Base-by-base conservation (phyloP, 2,329 filamentous ascomycete species). In the Aspergillus clavatus region DNA sequence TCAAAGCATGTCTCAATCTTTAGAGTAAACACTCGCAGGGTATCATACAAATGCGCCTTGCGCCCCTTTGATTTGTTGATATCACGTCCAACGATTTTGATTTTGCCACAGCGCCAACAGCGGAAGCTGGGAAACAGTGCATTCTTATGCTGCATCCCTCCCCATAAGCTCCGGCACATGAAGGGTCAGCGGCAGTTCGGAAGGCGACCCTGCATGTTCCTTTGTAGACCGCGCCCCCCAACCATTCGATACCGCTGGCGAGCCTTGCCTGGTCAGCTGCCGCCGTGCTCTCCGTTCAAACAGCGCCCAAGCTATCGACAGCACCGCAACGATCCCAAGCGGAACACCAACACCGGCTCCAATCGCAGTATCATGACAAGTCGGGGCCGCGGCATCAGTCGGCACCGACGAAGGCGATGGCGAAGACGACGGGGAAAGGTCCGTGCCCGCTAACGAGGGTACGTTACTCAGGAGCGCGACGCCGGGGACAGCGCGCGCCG, bases 401-500 rank as follows among this genome's bases (percentile, higher is more conserved):
- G 4, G 11, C 7, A 11, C 7, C 3, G 26, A 11, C 7, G 7
- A 11, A 11, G 26, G 12, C 7, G 26, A 28, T n/a, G n/a, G n/a
- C 6, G 26, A 28, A n/a, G 11, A 4, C 10, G 31, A 11, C 8
- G 18, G 19, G 11, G 31, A 21, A 21, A 16, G 29, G 10, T 7
- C 8, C 31, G 31, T 12, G 5, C 10, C 18, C 2, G 31, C 24
- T 5, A 52, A 35, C 12, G 52, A 40, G 11, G 44, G 40, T 28
- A 48, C 45, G 31, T 57, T 55, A 3, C 41, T 48, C 19, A 64
- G 53, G 6, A 51, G 51, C 21, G 54, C 57, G 31, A 48, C 40
- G 5, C 56, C 57, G 6, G 52, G 8, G 18, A 63, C 33, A 4
- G 59, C 40, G 16, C 57, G 27, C 3, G 55, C 52, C 14, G 56